These are phyloP conservation scores for Udeniomyces megalosporus DNA, from an alignment of 768 basidiomycete genomes.

Conservation along the genomic window DNA sequence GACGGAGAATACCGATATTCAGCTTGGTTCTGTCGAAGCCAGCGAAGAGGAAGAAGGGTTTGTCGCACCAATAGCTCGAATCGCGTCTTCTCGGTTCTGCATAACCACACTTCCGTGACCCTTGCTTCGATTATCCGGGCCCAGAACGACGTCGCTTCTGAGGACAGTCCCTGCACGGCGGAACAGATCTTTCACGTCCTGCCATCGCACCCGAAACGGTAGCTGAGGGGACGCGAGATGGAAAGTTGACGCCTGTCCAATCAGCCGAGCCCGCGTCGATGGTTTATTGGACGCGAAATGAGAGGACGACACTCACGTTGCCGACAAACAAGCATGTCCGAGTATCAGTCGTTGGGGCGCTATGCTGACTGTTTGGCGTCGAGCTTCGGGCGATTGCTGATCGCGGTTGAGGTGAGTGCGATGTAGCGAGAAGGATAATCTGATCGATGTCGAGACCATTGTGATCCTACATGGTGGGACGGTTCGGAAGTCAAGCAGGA, in stretches of 20 bases:
- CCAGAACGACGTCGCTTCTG: slow-evolving; percentile 38
- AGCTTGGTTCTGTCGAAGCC: not conserved
- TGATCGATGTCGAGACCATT: slow-evolving; percentile 76
- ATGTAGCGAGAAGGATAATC: slow-evolving; percentile 78
- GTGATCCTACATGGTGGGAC: too few relatives aligned
- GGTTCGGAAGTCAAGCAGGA: too few relatives aligned
- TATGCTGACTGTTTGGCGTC: not conserved
- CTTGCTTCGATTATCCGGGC: slow-evolving; percentile 20
- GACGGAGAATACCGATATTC: not conserved
- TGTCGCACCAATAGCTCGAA: slow-evolving; percentile 52
- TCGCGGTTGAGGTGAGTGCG: slow-evolving; percentile 34
- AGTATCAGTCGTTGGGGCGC: slow-evolving; percentile 41
- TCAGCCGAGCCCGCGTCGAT: too few relatives aligned
- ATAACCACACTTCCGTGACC: slow-evolving; percentile 68
- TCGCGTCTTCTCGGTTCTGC: slow-evolving; percentile 85
- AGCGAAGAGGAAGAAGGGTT: not conserved
- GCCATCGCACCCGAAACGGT: slow-evolving; percentile 95
- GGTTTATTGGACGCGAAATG: slow-evolving; percentile 1
- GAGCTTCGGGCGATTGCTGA: slow-evolving; percentile 16
- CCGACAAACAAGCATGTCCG: slow-evolving; percentile 91
- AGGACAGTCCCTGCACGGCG: slow-evolving; percentile 82
- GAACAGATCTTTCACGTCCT: slow-evolving; percentile 96
- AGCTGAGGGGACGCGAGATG: slow-evolving; percentile 38
- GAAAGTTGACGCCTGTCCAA: too few relatives aligned
- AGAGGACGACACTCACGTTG: slow-evolving; percentile 47